Evolutionary conservation across 768 basidiomycete genomes (phyloP).

Genomic region (Mycena vitilis): DNA sequence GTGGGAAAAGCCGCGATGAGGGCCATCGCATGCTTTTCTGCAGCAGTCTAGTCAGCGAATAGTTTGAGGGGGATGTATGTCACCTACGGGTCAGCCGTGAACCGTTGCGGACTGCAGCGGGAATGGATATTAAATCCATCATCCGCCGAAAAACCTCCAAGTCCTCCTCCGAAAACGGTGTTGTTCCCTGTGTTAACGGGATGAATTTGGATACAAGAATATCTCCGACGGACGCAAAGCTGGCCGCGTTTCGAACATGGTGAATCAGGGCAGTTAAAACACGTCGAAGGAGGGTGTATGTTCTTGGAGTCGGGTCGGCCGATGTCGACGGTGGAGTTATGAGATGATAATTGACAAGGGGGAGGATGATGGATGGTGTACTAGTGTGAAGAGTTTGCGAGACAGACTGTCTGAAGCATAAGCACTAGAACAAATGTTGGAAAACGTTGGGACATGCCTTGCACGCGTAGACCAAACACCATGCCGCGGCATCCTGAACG

Average conservation of each 20-base stretch:
- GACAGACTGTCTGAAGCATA: slow-evolving; percentile 66
- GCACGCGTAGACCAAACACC: slow-evolving; percentile 83
- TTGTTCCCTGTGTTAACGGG: slow-evolving; percentile 36
- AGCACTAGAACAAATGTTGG: slow-evolving; percentile 17
- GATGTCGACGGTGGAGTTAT: slow-evolving; percentile 40
- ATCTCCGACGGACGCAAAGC: slow-evolving; percentile 70
- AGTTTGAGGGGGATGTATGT: background rate
- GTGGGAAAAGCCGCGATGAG: slow-evolving; percentile 47
- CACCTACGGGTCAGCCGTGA: slow-evolving; percentile 72
- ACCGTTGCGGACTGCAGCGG: slow-evolving; percentile 76
- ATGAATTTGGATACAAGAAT: slow-evolving; percentile 58
- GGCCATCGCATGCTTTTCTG: slow-evolving; percentile 50
- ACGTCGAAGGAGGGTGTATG: slow-evolving; percentile 73
- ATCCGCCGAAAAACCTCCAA: slow-evolving; percentile 60
- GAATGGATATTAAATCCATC: slow-evolving; percentile 67
- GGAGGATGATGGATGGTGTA: slow-evolving; percentile 69
- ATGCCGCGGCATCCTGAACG: slow-evolving; percentile 74
- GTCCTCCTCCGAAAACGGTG: slow-evolving; percentile 34
- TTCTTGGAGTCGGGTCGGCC: slow-evolving; percentile 49
- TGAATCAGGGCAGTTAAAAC: slow-evolving; percentile 85
- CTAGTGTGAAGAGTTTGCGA: slow-evolving; percentile 86
- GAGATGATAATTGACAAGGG: slow-evolving; percentile 69
- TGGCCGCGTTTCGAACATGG: slow-evolving; percentile 78
- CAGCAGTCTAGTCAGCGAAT: slow-evolving; percentile 11
- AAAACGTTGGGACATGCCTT: slow-evolving; percentile 59